Conservation (phyloP, 257 asterid species). For the Solanum sejunctum region DNA sequence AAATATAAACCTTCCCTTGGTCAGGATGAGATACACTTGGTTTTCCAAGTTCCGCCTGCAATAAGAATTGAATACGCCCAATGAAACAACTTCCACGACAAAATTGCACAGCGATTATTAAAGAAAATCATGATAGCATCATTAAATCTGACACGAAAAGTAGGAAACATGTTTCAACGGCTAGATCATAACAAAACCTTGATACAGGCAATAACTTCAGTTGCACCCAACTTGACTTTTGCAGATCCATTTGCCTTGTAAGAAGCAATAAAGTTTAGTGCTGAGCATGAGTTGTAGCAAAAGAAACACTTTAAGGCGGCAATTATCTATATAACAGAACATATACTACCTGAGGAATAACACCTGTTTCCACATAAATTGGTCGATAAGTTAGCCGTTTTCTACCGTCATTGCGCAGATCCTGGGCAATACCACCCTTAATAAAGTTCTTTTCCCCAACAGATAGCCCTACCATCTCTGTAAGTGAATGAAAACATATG, state of each 20-base stretch:
- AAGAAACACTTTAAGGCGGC: not conserved
- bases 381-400: slow-evolving; percentile 54
- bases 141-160: not conserved
- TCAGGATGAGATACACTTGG: slow-evolving; percentile 63
- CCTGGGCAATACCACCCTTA: slow-evolving; percentile 84
- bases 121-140: not conserved
- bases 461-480: slow-evolving; percentile 76
- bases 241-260: slow-evolving; percentile 94
- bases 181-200: slow-evolving; percentile 33
- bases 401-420: slow-evolving; percentile 77
- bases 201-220: slow-evolving; percentile 80
- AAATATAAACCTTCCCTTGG: slow-evolving; percentile 66
- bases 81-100: not conserved
- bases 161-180: not conserved
- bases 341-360: slow-evolving; percentile 64
- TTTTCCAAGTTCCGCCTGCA: slow-evolving; percentile 90
- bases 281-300: slow-evolving; percentile 7
- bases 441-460: slow-evolving; percentile 59
- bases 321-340: not conserved
- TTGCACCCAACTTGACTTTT: slow-evolving; percentile 76
- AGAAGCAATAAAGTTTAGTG: not conserved
- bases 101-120: not conserved
- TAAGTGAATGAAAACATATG: not conserved
- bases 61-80: not conserved
- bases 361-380: slow-evolving; percentile 65